Base-by-base conservation (phyloP, 148 eudicot species). In the Dianthus caryophyllus region DNA sequence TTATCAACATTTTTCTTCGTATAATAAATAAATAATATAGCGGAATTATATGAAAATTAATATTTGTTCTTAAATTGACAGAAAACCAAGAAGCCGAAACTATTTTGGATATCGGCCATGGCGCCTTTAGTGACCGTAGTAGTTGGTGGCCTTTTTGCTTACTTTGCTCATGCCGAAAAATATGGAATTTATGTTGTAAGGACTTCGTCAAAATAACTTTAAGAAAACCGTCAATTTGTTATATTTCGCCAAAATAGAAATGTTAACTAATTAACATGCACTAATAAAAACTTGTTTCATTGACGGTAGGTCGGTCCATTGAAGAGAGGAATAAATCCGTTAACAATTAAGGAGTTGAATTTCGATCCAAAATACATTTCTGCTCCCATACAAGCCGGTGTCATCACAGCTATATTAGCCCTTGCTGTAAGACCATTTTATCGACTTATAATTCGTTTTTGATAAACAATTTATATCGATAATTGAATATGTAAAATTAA, bases 31-130 rank as follows among this genome's bases (percentile, higher is more conserved):
- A 0, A 17, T 43, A 29, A 41, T 4, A 41, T 41, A 13, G 44
- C 11, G 44, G 1, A 9, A 41, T 41, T 41, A 1, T 13, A 41
- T 41, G 12, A 4, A 41, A 41, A 41, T 4, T 41, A 41, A 41
- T 4, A 41, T 44, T 20, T 44, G 6, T 46, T 43, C 16, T n/a
- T 8, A 13, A 33, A 10, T 21, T 51, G 58, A 76, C 97, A 94
- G 99, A 90, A 81, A 65, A 69, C 71, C 11, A 90, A 75, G 80
- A 88, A 65, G 49, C 90, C 99, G 16, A 78, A 83, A 54, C 61
- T 88, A 56, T 88, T 90, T 44, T 86, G 88, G 87, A 82, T 94
- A 46, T 81, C 97, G 30, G 99, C 99, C 1, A 81, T 90, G 70
- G 88, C 87, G 61, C 97, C 97, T 26, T 79, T 88, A 15, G 75